Evolutionary conservation across 768 basidiomycete species (phyloP).

Genomic region (Kwoniella heveanensis): DNA sequence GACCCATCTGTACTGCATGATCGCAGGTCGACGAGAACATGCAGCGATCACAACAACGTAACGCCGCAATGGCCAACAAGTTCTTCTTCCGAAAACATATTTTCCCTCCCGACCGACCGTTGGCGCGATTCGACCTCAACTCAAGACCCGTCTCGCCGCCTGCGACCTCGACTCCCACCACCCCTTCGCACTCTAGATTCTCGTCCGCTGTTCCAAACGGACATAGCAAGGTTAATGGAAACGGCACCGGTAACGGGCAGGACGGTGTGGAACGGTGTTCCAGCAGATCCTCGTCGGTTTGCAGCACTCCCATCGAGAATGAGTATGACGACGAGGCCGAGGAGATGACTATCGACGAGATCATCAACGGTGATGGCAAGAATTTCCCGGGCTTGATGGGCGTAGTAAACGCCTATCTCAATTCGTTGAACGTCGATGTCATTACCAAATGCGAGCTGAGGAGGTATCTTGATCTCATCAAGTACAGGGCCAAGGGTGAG

Average conservation of each 20-base stretch:
- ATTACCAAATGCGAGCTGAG: constrained; percentile 66
- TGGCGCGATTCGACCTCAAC: constrained; percentile 41
- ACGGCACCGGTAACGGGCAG: neutral
- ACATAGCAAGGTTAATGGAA: neutral
- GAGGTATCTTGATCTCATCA: constrained; percentile 77
- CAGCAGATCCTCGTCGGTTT: constrained; percentile 20
- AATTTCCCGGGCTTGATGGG: constrained; percentile 78
- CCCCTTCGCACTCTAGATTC: constrained; percentile 4
- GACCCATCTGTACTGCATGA: neutral
- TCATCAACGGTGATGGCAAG: constrained; percentile 85
- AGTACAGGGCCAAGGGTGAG: constrained; percentile 76
- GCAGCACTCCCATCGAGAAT: constrained; percentile 36
- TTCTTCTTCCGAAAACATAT: constrained; percentile 91
- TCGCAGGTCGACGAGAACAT: constrained; percentile 94
- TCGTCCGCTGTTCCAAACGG: neutral
- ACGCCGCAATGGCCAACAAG: constrained; percentile 70
- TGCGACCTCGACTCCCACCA: constrained; percentile 9
- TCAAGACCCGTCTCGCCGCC: constrained; percentile 48
- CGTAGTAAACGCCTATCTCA: constrained; percentile 79
- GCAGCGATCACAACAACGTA: constrained; percentile 79
- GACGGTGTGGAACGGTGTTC: neutral
- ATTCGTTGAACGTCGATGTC: constrained; percentile 75
- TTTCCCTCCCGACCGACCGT: constrained; percentile 63
- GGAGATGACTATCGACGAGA: constrained; percentile 88
- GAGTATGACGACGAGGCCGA: constrained; percentile 72